phyloP scores from a whole-genome alignment of 768 basidiomycete species.

The Mycena galericulata region DNA sequence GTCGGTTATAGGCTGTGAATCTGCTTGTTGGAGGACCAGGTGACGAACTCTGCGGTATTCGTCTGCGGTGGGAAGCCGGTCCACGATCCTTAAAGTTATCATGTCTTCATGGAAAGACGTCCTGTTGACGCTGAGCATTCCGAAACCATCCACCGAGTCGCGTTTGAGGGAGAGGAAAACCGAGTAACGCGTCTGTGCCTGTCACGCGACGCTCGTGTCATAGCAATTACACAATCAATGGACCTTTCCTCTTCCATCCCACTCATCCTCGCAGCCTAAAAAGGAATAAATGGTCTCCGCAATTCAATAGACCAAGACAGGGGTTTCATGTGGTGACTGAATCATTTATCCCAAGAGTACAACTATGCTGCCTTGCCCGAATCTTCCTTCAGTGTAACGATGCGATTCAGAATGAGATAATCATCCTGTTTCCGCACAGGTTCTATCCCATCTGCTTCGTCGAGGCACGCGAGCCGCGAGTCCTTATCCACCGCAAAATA shows the following conservation, averaged over 20 bases:
- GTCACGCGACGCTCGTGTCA: neutral
- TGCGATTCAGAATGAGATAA: constrained; percentile 87
- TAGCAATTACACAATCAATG: neutral
- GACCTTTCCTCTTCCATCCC: neutral
- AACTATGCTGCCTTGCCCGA: constrained; percentile 70
- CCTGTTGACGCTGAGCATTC: constrained; percentile 29
- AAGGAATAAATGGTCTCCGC: neutral
- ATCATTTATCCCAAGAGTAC: too few species aligned
- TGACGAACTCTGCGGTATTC: constrained; percentile 72
- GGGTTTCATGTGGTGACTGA: too few species aligned
- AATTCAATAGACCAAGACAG: too few species aligned
- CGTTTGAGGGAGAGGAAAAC: neutral
- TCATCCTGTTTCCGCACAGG: constrained; percentile 74
- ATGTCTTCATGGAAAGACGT: constrained; percentile 64
- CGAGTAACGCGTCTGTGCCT: too few species aligned
- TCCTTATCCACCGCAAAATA: constrained; percentile 97
- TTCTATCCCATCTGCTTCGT: constrained; percentile 58
- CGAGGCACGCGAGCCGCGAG: constrained; percentile 72
- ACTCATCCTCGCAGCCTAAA: neutral
- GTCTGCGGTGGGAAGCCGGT: constrained; percentile 70
- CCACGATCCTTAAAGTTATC: constrained; percentile 71
- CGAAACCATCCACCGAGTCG: constrained; percentile 11
- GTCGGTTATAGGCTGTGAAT: constrained; percentile 58
- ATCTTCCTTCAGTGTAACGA: constrained; percentile 96
- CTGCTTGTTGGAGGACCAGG: constrained; percentile 62